Evolutionary conservation across 352 stramenopile species (phyloP), one percentile per base, ranked within the genome.

Genomic region (Globisporangium recalcitrans): DNA sequence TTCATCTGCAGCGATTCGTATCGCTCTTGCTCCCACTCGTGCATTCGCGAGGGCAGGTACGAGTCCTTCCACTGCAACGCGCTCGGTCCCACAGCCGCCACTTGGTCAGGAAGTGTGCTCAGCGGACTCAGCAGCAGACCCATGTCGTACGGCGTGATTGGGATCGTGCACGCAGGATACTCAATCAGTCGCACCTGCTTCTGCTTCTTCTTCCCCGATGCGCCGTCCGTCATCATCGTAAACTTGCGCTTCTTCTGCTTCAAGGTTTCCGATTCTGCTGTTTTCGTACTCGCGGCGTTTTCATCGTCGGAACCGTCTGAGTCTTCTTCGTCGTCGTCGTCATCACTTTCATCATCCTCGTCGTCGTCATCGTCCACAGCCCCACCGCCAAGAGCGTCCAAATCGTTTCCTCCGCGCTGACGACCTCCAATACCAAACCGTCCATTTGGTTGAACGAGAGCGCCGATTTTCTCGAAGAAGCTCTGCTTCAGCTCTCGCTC

Each of bases 1-100:
- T 90, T 85, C 78, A 91, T 85, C 59, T 89, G 78, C n/a, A 91
- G 66, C 27, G 76, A 73, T 26, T 85, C 70, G 59, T 85, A 84
- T 14, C 84, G 80, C 22, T 93, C 84, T 60, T 88, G 64, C 62
- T 93, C 84, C 84, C 81, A 91, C 26, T 93, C 82, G 26, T 71
- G 63, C 77, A 93, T 87, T 36, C 86, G 80, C 58, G 78, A 73
- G 24, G 84, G 84, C 47, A 91, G 46, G 64, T 87, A 87, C 21
- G 78, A 82, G 27, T 72, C 73, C 58, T 91, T 73, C 84, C 84
- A 93, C 57, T 93, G 84, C 36, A 90, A 58, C n/a, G 78, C 75
- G 62, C 68, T 67, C 4, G 80, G 78, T 8, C 74, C 79, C n/a
- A 88, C 71, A 1, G 81, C 84, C 36, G 80, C 78, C n/a, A 90